phyloP scores from a whole-genome alignment of 2,329 filamentous ascomycete species.

The Pseudocercospora fuligena region DNA sequence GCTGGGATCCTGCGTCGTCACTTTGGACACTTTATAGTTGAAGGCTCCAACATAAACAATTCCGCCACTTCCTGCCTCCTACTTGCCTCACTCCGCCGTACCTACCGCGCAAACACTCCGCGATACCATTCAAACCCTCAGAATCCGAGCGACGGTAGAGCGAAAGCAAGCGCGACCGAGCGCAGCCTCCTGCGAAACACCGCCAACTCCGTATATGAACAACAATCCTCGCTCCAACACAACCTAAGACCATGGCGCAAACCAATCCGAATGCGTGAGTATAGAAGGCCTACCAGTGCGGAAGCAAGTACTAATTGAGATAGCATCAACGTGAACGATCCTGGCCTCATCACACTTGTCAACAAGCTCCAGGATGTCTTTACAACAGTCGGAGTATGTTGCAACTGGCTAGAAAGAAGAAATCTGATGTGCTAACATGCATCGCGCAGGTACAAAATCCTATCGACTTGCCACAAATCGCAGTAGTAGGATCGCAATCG shows the following conservation, averaged over 20 bases:
- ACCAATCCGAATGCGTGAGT: conserved; percentile 40
- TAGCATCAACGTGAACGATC: conserved; percentile 75
- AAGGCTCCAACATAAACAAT: conserved; percentile 7
- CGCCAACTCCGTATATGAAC: not conserved
- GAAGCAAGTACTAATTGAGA: conserved; percentile 14
- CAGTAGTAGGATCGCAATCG: conserved; percentile 96
- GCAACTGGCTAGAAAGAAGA: conserved; percentile 17
- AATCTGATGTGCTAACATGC: conserved; percentile 27
- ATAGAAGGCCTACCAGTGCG: not conserved
- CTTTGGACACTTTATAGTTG: not conserved
- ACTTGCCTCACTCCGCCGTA: not conserved
- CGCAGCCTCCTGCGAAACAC: not conserved
- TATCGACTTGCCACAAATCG: conserved; percentile 98
- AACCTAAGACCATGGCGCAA: conserved; percentile 38
- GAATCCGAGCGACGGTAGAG: not conserved
- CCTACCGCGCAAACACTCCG: not conserved
- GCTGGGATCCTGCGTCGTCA: conserved; percentile 2
- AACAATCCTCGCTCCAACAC: conserved; percentile 14
- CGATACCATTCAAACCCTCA: not conserved
- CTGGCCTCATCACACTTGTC: conserved; percentile 77
- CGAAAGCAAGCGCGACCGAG: not conserved
- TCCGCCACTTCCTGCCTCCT: not conserved
- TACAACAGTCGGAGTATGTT: conserved; percentile 83
- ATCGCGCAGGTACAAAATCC: conserved; percentile 83
- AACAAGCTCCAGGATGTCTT: conserved; percentile 99